These are phyloP conservation scores for Thelonectria discophora DNA, from an alignment of 2,329 filamentous ascomycete species.

Conservation along the genomic window DNA sequence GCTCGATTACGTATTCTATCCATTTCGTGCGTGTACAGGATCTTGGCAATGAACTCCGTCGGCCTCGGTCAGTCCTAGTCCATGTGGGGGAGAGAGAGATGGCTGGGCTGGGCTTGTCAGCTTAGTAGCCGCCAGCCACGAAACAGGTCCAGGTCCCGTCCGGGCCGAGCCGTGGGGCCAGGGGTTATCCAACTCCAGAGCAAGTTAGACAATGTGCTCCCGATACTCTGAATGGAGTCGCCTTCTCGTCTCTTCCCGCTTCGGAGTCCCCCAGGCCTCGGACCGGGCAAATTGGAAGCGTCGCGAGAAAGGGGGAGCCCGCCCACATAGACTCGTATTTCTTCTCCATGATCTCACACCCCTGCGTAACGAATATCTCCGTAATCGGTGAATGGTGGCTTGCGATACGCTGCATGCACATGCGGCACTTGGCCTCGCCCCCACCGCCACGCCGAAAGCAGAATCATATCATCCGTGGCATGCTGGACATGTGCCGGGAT, in stretches of 20 bases:
- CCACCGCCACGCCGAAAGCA: not conserved
- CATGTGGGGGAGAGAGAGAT: no score
- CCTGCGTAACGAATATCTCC: not conserved
- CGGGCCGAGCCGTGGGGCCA: conserved; percentile 3
- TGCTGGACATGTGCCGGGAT: not conserved
- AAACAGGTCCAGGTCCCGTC: not conserved
- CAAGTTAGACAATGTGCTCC: not conserved
- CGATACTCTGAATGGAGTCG: no score
- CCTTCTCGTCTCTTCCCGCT: not conserved
- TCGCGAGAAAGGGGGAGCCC: not conserved
- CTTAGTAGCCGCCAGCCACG: not conserved
- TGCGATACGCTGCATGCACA: not conserved
- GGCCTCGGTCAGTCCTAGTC: not conserved
- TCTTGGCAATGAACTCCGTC: not conserved
- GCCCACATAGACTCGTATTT: not conserved
- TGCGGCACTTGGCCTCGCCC: not conserved
- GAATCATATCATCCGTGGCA: not conserved
- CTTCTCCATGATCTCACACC: not conserved
- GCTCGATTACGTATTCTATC: not conserved
- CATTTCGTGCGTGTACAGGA: not conserved
- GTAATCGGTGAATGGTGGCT: not conserved
- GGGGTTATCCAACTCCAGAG: not conserved
- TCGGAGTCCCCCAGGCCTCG: not conserved
- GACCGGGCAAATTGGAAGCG: not conserved
- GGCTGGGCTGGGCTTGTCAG: no score